phyloP scores from a whole-genome alignment of 495 filamentous ascomycete genomes.

The Talaromyces adpressus region DNA sequence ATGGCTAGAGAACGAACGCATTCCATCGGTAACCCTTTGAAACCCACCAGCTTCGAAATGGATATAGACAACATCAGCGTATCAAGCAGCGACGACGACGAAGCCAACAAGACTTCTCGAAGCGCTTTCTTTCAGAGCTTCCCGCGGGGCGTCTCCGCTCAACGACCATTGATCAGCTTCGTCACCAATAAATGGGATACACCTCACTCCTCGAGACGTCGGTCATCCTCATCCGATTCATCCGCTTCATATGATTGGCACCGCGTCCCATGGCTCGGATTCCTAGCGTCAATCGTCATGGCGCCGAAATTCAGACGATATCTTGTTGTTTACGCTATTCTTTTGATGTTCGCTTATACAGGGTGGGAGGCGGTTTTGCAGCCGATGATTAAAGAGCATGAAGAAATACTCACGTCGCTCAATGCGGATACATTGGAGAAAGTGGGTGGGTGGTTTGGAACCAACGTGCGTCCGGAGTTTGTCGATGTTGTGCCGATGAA shows the following conservation, averaged over 20 bases:
- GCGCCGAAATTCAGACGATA: conserved; percentile 44
- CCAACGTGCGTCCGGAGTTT: conserved; percentile 40
- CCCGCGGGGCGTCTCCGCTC: background rate
- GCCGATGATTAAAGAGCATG: conserved; percentile 32
- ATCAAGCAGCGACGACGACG: background rate
- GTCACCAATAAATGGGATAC: conserved; percentile 40
- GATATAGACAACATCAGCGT: background rate
- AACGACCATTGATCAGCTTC: conserved; percentile 35
- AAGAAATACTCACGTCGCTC: conserved; percentile 26
- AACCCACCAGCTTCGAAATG: background rate
- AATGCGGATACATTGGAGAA: conserved; percentile 25
- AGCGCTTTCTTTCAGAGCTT: conserved; percentile 5
- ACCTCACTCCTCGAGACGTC: conserved; percentile 16
- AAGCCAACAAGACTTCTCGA: background rate
- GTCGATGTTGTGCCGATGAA: conserved; percentile 38
- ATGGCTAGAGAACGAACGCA: background rate
- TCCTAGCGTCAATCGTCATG: conserved; percentile 25
- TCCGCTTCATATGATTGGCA: conserved; percentile 3
- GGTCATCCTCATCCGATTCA: conserved; percentile 13
- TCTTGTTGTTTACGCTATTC: conserved; percentile 31
- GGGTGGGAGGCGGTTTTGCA: conserved; percentile 36
- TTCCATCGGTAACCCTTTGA: background rate
- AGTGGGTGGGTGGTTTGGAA: conserved; percentile 38
- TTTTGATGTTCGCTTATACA: conserved; percentile 28
- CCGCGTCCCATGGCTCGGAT: conserved; percentile 19